These are phyloP conservation scores for Phaeotremella fagi DNA, from an alignment of 768 basidiomycete genomes.

Conservation along the genomic window DNA sequence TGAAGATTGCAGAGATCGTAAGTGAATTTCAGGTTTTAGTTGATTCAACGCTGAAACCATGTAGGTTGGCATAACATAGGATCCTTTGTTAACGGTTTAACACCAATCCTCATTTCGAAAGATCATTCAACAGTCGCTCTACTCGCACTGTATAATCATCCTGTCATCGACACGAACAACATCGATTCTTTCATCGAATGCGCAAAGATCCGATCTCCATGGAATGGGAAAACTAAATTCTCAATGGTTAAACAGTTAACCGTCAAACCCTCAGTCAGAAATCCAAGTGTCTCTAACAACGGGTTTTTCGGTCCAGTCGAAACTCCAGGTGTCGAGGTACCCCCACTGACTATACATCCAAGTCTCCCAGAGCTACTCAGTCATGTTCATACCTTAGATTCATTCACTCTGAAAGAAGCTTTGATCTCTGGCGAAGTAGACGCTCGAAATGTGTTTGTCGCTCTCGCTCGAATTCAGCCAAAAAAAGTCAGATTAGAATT, in stretches of 20 bases:
- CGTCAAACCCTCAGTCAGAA: conserved; percentile 1
- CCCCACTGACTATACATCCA: conserved; percentile 13
- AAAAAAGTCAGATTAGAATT: conserved; percentile 33
- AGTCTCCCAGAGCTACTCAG: conserved; percentile 11
- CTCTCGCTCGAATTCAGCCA: conserved; percentile 17
- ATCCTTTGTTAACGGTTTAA: conserved; percentile 1
- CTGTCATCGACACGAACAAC: conserved; percentile 9
- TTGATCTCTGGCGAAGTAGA: conserved; percentile 14
- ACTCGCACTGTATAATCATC: conserved; percentile 17
- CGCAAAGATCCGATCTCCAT: background rate
- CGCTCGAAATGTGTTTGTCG: conserved; percentile 14
- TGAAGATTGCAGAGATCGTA: conserved; percentile 16
- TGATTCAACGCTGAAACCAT: background rate
- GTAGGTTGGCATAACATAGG: conserved; percentile 13
- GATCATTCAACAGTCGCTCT: conserved; percentile 6
- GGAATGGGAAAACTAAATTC: background rate
- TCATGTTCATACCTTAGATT: conserved; percentile 14
- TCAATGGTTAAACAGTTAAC: conserved; percentile 13
- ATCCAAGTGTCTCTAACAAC: no score
- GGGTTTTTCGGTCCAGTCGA: background rate
- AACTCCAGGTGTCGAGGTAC: background rate
- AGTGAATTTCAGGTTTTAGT: background rate
- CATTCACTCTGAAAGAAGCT: conserved; percentile 29
- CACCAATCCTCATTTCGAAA: conserved; percentile 11
- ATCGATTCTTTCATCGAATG: conserved; percentile 9